phyloP scores from a whole-genome alignment of 2,329 filamentous ascomycete species.

The Aphanocladium album region DNA sequence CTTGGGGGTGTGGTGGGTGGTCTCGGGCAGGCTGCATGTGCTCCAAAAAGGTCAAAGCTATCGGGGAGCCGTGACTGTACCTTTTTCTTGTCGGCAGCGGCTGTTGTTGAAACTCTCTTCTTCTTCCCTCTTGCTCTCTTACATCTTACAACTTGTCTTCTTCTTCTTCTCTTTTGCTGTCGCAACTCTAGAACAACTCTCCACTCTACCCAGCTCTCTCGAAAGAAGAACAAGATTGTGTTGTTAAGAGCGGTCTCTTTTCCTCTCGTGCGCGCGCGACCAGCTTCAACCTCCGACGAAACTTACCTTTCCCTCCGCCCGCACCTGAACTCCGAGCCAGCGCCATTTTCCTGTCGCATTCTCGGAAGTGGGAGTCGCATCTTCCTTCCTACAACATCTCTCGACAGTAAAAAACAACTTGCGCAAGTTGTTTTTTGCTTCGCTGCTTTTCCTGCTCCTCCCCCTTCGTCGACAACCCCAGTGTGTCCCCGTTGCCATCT shows the following conservation, averaged over 20 bases:
- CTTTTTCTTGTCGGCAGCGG: conserved; percentile 1
- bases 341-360: conserved; percentile 2
- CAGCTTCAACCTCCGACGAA: neutral
- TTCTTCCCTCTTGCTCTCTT: conserved; percentile 4
- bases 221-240: neutral
- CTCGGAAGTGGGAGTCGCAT: neutral
- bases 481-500: neutral
- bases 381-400: neutral
- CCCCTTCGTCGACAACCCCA: neutral
- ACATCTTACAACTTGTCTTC: conserved; percentile 6
- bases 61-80: conserved; percentile 8
- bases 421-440: conserved; percentile 1
- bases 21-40: conserved; percentile 1
- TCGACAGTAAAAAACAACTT: neutral
- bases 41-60: conserved; percentile 8
- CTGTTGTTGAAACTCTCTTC: conserved; percentile 9
- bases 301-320: conserved; percentile 4
- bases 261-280: neutral
- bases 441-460: neutral
- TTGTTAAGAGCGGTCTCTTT: too few relatives aligned
- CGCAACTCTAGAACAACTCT: conserved; percentile 5
- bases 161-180: too few relatives aligned
- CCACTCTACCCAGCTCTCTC: neutral
- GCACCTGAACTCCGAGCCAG: neutral
- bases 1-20: neutral